A percentile compares a stretch with the other conserved stretches of the same genome.
Conservation (phyloP, 148 eudicot genomes). For the Polygonum maritimum region DNA sequence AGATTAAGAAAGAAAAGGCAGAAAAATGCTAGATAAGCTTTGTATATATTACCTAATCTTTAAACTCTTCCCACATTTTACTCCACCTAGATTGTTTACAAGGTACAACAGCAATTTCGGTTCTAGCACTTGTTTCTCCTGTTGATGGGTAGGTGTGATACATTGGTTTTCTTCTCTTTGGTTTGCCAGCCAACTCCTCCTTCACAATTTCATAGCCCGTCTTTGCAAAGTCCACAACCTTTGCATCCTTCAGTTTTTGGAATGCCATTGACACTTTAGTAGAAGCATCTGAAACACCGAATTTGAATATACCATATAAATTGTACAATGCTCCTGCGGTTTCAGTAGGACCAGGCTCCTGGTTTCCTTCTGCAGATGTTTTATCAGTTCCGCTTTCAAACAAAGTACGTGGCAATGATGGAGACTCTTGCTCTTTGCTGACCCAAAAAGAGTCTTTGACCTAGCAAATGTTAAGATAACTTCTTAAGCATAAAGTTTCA, state of each 20-base stretch:
- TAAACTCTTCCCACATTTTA: conserved; percentile 73
- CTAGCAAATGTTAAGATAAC: conserved; percentile 22
- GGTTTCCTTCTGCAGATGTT: conserved; percentile 35
- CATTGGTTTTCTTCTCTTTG: conserved; percentile 53
- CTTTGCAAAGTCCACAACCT: conserved; percentile 65
- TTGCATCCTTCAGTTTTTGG: conserved; percentile 73
- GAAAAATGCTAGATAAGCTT: too few relatives aligned
- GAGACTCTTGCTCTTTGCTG: conserved; percentile 48
- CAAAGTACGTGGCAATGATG: conserved; percentile 19
- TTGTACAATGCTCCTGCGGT: conserved; percentile 16
- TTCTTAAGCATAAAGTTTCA: background rate
- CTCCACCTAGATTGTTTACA: conserved; percentile 61
- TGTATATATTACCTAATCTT: conserved; percentile 44
- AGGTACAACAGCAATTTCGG: conserved; percentile 67
- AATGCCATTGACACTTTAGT: conserved; percentile 61
- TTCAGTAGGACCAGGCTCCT: conserved; percentile 41
- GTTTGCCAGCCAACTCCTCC: conserved; percentile 72
- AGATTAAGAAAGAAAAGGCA: background rate
- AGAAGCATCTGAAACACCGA: conserved; percentile 47
- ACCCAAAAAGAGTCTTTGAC: conserved; percentile 56
- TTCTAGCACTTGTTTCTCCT: conserved; percentile 62
- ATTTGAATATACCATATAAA: conserved; percentile 48
- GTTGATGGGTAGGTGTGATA: conserved; percentile 38
- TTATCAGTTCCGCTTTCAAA: conserved; percentile 14
- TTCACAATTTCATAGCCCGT: conserved; percentile 77